Evolutionary conservation across 2,329 filamentous ascomycete species (phyloP), one percentile per base, ranked within the genome.

Genomic region (Didymella segeticola): DNA sequence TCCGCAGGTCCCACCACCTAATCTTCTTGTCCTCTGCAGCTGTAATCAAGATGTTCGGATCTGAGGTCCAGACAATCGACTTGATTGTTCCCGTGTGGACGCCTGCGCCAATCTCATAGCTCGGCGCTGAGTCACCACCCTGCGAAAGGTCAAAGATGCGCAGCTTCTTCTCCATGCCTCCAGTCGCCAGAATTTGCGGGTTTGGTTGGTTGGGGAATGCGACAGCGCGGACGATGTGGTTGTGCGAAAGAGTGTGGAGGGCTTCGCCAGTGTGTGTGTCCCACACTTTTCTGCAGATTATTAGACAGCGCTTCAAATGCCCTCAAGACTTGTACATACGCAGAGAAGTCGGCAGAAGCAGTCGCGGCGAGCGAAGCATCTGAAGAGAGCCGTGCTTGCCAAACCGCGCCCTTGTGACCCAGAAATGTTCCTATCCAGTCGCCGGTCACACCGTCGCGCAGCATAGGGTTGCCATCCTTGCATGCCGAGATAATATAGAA

Each of bases 401-500:
- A 99, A 56, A 98, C 93, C 30, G 95, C 95, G 59, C 95, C 95
- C 78, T 99, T 98, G 80, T 99, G 95, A 33, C 95, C 95, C 68
- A 99, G 89, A 73, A 98, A 98, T 30, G 95, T 98, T 42, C 95
- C 95, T 66, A 98, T 98, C 70, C 71, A 74, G 45, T 74, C 71
- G 27, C 95, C 95, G 41, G 93, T 99, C 57, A 96, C 85, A 59
- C 95, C 95, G 78, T 98, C 91, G 62, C 95, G 90, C 66, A 99
- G 89, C 93, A 98, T 98, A 43, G 95, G 95, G 74, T 98, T 98
- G 71, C 93, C 93, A 81, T 99, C 95, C 82, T 96, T 96, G 82
- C 91, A 95, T 62, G 93, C 92, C 22, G 93, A 96, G 61, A 97
- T 93, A 70, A 97, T 83, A 75, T 95, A 96, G 77, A 95, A 97